These are phyloP conservation scores for Dryas integrifolia DNA, from an alignment of 331 rosid species.

Conservation along the genomic window DNA sequence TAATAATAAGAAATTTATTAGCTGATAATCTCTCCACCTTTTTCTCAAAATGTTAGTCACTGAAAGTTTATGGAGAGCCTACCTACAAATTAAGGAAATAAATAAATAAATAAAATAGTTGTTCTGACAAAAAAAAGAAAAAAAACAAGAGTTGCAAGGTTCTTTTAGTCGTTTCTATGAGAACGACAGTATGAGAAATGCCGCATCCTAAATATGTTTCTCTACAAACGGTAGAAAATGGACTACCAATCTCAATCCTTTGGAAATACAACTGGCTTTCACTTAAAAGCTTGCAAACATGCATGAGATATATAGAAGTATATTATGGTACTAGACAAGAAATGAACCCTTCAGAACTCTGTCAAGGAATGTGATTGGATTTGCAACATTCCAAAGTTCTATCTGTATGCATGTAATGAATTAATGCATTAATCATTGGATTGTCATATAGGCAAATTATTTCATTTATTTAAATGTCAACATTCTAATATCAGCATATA, in stretches of 20 bases:
- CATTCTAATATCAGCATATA: too few relatives aligned
- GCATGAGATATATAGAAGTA: background rate
- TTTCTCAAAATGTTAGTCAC: too few relatives aligned
- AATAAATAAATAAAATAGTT: too few relatives aligned
- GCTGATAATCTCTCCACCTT: too few relatives aligned
- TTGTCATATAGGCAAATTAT: background rate
- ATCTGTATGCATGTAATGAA: background rate
- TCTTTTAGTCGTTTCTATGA: background rate
- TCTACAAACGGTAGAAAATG: background rate
- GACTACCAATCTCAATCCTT: slow-evolving; percentile 4
- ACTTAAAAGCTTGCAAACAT: background rate
- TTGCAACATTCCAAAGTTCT: slow-evolving; percentile 7
- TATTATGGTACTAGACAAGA: background rate
- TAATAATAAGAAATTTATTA: too few relatives aligned
- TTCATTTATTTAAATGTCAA: background rate
- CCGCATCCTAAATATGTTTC: background rate
- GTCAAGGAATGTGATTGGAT: slow-evolving; percentile 5
- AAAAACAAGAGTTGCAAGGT: background rate
- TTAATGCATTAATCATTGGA: background rate
- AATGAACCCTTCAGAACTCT: background rate
- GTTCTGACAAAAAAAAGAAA: background rate
- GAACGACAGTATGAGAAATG: slow-evolving; percentile 5
- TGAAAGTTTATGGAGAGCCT: too few relatives aligned
- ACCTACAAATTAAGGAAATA: too few relatives aligned
- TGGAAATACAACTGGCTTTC: background rate